Percentiles rank a stretch among this genome's conserved stretches.
Evolutionary conservation across 805 yeast genomes (phyloP).

Genomic region (Schwanniomyces occidentalis): DNA sequence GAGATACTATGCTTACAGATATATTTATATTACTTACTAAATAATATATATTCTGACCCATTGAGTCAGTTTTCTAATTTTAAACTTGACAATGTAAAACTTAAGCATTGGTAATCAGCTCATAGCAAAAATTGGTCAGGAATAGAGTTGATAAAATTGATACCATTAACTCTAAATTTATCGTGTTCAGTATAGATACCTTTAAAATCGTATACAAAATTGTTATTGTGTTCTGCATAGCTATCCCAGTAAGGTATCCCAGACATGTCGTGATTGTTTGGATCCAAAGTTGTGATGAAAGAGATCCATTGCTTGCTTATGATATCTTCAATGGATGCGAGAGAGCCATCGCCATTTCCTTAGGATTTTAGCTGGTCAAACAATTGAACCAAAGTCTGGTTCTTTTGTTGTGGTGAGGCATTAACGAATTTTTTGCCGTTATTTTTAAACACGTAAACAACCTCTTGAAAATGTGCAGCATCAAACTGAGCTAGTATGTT

Average conservation of each 20-base stretch:
- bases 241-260: constrained; percentile 1
- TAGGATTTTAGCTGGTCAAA: not conserved
- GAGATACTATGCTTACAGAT: too few relatives aligned
- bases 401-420: constrained; percentile 2
- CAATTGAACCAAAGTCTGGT: constrained; percentile 2
- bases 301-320: constrained; percentile 4
- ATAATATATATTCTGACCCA: too few relatives aligned
- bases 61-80: not conserved
- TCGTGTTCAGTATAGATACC: not conserved
- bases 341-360: not conserved
- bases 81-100: too few relatives aligned
- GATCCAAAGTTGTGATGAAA: constrained; percentile 1
- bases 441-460: constrained; percentile 3
- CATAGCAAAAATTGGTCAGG: not conserved
- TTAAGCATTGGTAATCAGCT: too few relatives aligned
- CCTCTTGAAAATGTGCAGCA: constrained; percentile 5
- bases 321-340: not conserved
- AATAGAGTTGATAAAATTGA: not conserved
- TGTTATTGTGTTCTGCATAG: not conserved
- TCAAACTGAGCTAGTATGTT: not conserved
- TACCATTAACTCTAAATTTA: not conserved
- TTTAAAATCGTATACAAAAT: constrained; percentile 1
- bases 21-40: too few relatives aligned
- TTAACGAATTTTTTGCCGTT: not conserved
- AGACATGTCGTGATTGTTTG: constrained; percentile 1